Evolutionary conservation across 352 stramenopile genomes (phyloP), one percentile per base, ranked within the genome.

Genomic region (Phytopythium aichiense): DNA sequence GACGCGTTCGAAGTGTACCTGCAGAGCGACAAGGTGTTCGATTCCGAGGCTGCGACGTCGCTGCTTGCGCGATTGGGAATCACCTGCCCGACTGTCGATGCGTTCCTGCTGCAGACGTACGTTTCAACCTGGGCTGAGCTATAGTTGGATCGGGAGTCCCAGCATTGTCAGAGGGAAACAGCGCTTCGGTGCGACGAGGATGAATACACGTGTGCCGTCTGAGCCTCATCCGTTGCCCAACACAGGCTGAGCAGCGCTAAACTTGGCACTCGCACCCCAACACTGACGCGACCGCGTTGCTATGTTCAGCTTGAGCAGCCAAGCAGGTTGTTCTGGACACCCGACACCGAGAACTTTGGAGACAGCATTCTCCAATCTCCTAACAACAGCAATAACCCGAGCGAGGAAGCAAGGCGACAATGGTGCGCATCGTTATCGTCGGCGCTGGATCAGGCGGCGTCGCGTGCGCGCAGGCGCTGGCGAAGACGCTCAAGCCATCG

Each of bases 1-100:
- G 75, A 77, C 11, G 78, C 82, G 20, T 90, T 92, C 48, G 82
- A 92, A 65, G 54, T 74, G 7, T 90, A 92, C 58, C 71, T 92
- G 55, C 64, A 74, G 49, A 86, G 68, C 59, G 58, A 79, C 68
- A 90, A 88, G 56, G 64, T 85, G 12, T 92, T 92, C 58, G 82
- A 90, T 63, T 68, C 64, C 33, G 56, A 67, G 30, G 52, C 85
- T 12, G 81, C 82, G 31, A 74, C 73, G 11, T 58, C 76, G 40
- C 50, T 89, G 40, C 63, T 92, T n/a, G 50, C 66, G 5, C 45
- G 68, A 1, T 67, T 74, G 4, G 67, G 38, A 7, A 74, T 92
- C 58, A 31, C 51, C 2, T 90, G 82, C 31, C 78, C 82, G 0
- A 28, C 54, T 7, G 61, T 92, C 11, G 68, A 85, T 59, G 49